Base-by-base conservation (phyloP, 306 rosid species). In the Chamaecrista fasciculata region DNA sequence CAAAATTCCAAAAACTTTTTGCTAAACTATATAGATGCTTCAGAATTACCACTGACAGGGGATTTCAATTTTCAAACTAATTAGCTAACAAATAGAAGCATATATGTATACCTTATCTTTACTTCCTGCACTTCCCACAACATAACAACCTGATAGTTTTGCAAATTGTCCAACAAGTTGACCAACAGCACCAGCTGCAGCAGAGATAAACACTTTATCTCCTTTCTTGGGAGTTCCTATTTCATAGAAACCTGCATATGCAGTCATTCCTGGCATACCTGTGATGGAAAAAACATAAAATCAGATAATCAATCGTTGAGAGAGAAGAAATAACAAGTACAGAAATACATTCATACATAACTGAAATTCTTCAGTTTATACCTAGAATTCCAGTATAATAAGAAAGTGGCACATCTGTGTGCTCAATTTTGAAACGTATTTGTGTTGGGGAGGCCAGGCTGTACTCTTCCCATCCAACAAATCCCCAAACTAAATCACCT, bases 201-300 rank as follows among this genome's bases (percentile, higher is more conserved):
- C 43, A 8, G 64, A 58, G 15, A 58, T 25, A 31, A 58, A 58
- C 16, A 58, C 64, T 1, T n/a, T 24, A 58, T 58, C 43, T 58
- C 34, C 64, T 16, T 31, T 58, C 64, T 58, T 58, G 64, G 64
- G 43, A 31, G 43, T 7, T 16, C 64, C 64, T n/a, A 58, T 33
- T 58, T 58, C 64, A n/a, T 8, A 61, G 64, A 58, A 58, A 58
- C 64, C 64, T 3, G 25, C 43, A 58, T 58, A 58, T 3, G 64
- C 64, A 33, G 81, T 76, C 72, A 59, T 21, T 16, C 84, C 81
- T 1, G 84, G 69, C 81, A 71, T 71, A 55, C 76, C 68, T 62
- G 33, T 20, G 24, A n/a, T 21, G 11, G 23, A 5, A 3, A 20
- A 37, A 20, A 9, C 10, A 52, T 23, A 24, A 4, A 39, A 62